Conservation (phyloP, 306 rosid species). For the Vigna reflexopilosa region DNA sequence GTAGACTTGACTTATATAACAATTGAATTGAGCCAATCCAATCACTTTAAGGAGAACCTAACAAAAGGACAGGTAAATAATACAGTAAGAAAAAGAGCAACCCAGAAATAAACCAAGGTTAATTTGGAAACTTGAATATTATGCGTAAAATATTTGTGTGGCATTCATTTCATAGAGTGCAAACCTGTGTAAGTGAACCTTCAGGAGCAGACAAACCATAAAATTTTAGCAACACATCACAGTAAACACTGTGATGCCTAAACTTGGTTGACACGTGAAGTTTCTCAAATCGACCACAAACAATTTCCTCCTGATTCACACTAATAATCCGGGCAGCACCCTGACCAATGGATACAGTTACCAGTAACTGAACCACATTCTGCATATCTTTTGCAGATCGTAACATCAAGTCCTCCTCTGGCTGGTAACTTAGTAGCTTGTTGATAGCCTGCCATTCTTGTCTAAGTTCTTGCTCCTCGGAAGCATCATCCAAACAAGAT, state of each 20-base stretch:
- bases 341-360: conserved; percentile 77
- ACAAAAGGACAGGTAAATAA: not conserved
- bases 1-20: conserved; percentile 17
- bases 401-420: conserved; percentile 68
- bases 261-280: conserved; percentile 90
- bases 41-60: conserved; percentile 3
- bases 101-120: not conserved
- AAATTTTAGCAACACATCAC: conserved; percentile 80
- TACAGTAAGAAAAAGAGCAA: conserved; percentile 32
- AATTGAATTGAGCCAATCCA: conserved; percentile 1
- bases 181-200: conserved; percentile 98
- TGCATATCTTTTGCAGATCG: conserved; percentile 71
- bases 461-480: conserved; percentile 60
- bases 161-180: conserved; percentile 41
- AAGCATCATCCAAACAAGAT: conserved; percentile 56
- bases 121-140: conserved; percentile 35
- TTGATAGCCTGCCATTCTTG: conserved; percentile 97
- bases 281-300: conserved; percentile 90
- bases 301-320: conserved; percentile 77
- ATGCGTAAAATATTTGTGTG: conserved; percentile 30
- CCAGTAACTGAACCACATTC: conserved; percentile 76
- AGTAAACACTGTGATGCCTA: conserved; percentile 80
- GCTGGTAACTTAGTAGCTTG: conserved; percentile 84
- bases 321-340: conserved; percentile 88
- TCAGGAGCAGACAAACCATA: conserved; percentile 94